Evolutionary conservation across 2,329 filamentous ascomycete genomes (phyloP).

Genomic region (Elsinoe perseae): DNA sequence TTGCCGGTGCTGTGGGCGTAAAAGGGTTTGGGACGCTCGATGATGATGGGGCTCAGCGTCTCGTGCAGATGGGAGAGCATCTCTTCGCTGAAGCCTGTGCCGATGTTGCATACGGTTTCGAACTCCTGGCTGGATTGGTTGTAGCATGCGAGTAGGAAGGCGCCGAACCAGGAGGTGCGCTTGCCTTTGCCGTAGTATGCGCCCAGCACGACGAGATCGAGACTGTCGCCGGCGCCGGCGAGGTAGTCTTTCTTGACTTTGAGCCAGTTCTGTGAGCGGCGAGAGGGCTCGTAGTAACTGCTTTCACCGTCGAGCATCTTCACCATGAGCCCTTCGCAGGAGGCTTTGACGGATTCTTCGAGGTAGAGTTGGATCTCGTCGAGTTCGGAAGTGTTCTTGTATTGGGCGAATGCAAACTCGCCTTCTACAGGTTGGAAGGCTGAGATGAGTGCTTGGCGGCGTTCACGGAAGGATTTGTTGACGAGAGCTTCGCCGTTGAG

Average conservation of each 20-base stretch:
- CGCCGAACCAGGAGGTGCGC: constrained; percentile 89
- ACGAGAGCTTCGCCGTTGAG: constrained; percentile 85
- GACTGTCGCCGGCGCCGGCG: constrained; percentile 82
- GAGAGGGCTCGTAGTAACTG: constrained; percentile 91
- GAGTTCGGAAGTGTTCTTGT: constrained; percentile 77
- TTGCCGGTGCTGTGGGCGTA: constrained; percentile 76
- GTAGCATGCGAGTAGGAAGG: constrained; percentile 91
- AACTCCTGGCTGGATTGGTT: constrained; percentile 73
- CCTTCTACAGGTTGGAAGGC: constrained; percentile 75
- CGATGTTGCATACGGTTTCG: constrained; percentile 97
- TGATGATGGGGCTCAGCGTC: constrained; percentile 66
- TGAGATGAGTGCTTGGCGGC: constrained; percentile 63
- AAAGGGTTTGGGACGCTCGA: constrained; percentile 88
- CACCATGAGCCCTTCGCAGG: constrained; percentile 96
- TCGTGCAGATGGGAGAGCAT: constrained; percentile 79
- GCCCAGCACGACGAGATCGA: constrained; percentile 91
- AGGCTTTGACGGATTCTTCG: constrained; percentile 90
- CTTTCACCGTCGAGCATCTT: constrained; percentile 96
- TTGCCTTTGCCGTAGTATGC: constrained; percentile 94
- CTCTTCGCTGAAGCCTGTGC: constrained; percentile 93
- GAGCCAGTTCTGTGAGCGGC: constrained; percentile 95
- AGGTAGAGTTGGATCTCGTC: constrained; percentile 89
- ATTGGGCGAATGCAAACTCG: constrained; percentile 84
- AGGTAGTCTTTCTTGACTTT: constrained; percentile 99
- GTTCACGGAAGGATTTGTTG: constrained; percentile 75